A percentile compares a stretch with the other conserved stretches of the same genome.
Evolutionary conservation across 805 yeast species (phyloP).

Genomic region (Metschnikowia cerradonensis): DNA sequence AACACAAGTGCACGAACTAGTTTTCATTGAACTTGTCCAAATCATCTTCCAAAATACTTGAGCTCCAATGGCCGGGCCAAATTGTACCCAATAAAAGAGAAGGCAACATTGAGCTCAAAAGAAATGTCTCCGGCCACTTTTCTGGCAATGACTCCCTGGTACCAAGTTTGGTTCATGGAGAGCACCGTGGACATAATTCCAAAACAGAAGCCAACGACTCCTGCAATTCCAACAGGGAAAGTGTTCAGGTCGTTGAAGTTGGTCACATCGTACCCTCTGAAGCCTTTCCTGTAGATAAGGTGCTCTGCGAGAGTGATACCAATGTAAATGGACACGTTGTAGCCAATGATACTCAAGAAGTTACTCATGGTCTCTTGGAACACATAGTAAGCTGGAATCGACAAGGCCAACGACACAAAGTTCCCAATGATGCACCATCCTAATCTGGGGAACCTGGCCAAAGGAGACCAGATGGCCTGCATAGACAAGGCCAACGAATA

Average conservation of each 20-base stretch:
- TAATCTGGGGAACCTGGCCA: constrained; percentile 29
- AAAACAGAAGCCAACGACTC: constrained; percentile 25
- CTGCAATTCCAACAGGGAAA: constrained; percentile 30
- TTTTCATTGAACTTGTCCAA: not conserved
- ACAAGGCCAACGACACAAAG: constrained; percentile 27
- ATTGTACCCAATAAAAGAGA: constrained; percentile 27
- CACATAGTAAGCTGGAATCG: constrained; percentile 34
- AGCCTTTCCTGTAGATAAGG: constrained; percentile 25
- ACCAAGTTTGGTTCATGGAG: constrained; percentile 34
- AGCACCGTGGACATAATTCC: constrained; percentile 32
- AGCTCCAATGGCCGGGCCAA: constrained; percentile 28
- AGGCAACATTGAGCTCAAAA: constrained; percentile 26
- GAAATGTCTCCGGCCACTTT: constrained; percentile 28
- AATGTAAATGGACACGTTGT: constrained; percentile 31
- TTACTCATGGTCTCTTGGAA: constrained; percentile 28
- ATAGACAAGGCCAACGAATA: constrained; percentile 28
- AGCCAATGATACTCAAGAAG: constrained; percentile 30
- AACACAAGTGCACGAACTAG: not conserved
- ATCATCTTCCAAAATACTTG: constrained; percentile 20
- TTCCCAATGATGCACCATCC: constrained; percentile 34
- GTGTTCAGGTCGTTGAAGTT: constrained; percentile 22
- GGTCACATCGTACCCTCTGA: constrained; percentile 23
- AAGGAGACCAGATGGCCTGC: constrained; percentile 30
- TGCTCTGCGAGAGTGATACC: constrained; percentile 31
- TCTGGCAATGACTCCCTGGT: constrained; percentile 28